Conservation (phyloP, 148 eudicot genomes). For the Cornus kousa region DNA sequence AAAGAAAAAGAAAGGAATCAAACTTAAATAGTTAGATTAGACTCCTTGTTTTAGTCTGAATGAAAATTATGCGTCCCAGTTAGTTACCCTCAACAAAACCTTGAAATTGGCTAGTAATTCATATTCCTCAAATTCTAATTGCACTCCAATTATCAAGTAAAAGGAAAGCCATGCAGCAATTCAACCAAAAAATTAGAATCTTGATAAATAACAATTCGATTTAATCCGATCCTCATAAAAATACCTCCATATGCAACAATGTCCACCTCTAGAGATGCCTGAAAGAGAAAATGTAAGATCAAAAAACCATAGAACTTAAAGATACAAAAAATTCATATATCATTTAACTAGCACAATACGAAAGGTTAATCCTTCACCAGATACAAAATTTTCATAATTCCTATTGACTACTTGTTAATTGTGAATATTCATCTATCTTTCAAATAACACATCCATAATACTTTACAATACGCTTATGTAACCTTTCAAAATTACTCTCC, state of each 20-base stretch:
- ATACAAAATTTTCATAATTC: background rate
- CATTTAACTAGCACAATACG: background rate
- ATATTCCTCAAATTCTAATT: background rate
- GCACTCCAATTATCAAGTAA: too few relatives aligned
- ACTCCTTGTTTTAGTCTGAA: background rate
- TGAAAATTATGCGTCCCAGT: too few relatives aligned
- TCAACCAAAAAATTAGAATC: background rate
- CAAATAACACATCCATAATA: background rate
- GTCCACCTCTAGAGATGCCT: constrained; percentile 86
- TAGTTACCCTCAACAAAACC: too few relatives aligned
- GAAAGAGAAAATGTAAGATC: constrained; percentile 18
- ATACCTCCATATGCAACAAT: constrained; percentile 96
- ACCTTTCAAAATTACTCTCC: background rate
- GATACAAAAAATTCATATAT: background rate
- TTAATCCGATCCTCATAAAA: background rate
- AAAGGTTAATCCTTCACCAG: background rate
- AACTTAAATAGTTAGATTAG: background rate
- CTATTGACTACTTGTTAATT: background rate
- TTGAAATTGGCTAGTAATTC: too few relatives aligned
- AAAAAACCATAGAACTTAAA: background rate
- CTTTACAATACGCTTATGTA: background rate
- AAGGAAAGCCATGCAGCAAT: background rate
- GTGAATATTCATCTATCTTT: too few relatives aligned
- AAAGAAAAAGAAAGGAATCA: background rate
- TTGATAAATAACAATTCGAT: background rate